Evolutionary conservation across 2,329 filamentous ascomycete genomes (phyloP).

Genomic region (Neurospora sp.): DNA sequence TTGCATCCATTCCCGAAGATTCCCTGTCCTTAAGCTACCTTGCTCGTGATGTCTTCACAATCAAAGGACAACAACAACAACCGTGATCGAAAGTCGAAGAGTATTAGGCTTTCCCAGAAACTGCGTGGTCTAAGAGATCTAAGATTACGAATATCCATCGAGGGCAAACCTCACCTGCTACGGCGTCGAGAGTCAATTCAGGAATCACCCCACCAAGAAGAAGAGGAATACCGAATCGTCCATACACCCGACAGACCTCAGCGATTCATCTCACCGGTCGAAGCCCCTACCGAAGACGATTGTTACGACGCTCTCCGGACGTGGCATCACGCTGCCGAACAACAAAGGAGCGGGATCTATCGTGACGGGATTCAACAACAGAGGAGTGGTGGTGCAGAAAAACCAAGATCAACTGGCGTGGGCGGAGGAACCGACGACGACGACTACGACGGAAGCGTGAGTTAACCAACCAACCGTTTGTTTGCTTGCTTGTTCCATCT

Average conservation of each 20-base stretch:
- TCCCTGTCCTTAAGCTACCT: background rate
- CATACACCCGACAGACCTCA: slow-evolving; percentile 20
- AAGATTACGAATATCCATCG: background rate
- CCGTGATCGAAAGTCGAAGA: background rate
- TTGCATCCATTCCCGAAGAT: background rate
- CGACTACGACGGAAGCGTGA: background rate
- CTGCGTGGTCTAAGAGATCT: slow-evolving; percentile 6
- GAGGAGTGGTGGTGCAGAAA: background rate
- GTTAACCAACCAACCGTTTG: background rate
- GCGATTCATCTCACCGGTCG: slow-evolving; percentile 8
- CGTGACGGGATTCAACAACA: background rate
- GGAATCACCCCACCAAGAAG: background rate
- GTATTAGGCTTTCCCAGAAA: slow-evolving; percentile 8
- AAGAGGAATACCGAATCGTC: background rate
- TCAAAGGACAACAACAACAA: background rate
- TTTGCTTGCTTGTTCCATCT: background rate
- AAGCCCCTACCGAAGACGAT: slow-evolving; percentile 21
- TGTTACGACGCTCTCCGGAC: slow-evolving; percentile 16
- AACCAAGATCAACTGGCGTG: background rate
- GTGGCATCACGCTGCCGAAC: slow-evolving; percentile 11
- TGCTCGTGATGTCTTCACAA: background rate
- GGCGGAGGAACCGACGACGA: background rate
- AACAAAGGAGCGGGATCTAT: background rate
- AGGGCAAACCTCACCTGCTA: background rate
- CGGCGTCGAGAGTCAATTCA: background rate